Percentiles rank a stretch among this genome's conserved stretches.
Conservation (phyloP, 371 early-diverging fungal species). For the Entomophthora muscae region DNA sequence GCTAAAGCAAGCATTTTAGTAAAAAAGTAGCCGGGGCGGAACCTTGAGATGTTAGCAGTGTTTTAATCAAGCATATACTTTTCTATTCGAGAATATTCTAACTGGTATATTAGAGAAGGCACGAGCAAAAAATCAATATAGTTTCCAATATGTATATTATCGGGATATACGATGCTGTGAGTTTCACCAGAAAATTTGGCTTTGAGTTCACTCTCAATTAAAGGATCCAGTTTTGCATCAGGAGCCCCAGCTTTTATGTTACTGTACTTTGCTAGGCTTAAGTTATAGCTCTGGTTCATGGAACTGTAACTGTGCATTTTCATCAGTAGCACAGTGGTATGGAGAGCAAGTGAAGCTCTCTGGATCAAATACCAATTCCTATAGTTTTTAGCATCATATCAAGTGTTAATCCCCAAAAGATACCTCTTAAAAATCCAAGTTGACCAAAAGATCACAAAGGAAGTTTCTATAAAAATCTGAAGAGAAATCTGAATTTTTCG, state of each 20-base stretch:
- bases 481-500: neutral
- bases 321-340: conserved; percentile 83
- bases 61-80: conserved; percentile 21
- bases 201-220: conserved; percentile 11
- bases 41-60: conserved; percentile 22
- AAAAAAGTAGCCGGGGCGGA: conserved; percentile 71
- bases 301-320: conserved; percentile 81
- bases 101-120: conserved; percentile 81
- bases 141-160: conserved; percentile 63
- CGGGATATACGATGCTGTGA: conserved; percentile 33
- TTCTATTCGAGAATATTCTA: conserved; percentile 81
- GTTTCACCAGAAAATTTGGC: conserved; percentile 10
- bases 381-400: neutral
- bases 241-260: conserved; percentile 14
- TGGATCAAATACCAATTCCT: conserved; percentile 85
- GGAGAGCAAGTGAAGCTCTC: conserved; percentile 70
- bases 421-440: conserved; percentile 4
- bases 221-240: conserved; percentile 13
- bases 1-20: conserved; percentile 64
- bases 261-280: conserved; percentile 11
- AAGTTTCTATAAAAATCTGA: neutral
- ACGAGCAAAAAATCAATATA: conserved; percentile 76
- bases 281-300: conserved; percentile 46
- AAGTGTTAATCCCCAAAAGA: neutral
- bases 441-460: neutral